Base-by-base conservation (phyloP, 2,329 filamentous ascomycete species). In the Triangularia setosa region DNA sequence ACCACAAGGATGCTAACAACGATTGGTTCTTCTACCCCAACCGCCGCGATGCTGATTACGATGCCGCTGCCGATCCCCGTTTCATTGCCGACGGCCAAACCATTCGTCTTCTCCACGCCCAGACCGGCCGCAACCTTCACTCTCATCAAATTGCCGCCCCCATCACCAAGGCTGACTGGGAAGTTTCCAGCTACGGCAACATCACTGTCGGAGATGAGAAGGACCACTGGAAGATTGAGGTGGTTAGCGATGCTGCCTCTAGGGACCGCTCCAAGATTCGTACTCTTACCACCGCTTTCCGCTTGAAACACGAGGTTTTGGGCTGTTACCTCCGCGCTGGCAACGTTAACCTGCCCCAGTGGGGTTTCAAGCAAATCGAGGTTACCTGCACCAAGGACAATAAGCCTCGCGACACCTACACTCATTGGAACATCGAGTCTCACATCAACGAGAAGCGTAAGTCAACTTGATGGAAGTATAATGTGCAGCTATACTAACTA, bases 291-390 rank as follows among this genome's bases (percentile, higher is more conserved):
- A 97, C 94, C 6, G 87, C 91, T 11, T 97, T 99, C 85, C 89
- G 96, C 69, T 82, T 99, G 63, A 92, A 84, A 77, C 93, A 99
- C 76, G 82, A 86, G 52, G 83, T 87, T 62, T 83, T 98, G 62
- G 91, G 91, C 70, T 99, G 95, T 79, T 99, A 99, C 76, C 87
- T 99, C 59, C 90, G 93, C 69, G 96, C 95, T 65, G 94, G 93
- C 71, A 99, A 96, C 73, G 90, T 93, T 72, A 99, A 98, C 79
- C 84, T 99, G 68, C 95, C 95, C 60, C 95, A 98, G 76, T 99
- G 95, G 95, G 95, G 95, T 76, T 99, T 99, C 84, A 97, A 98
- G 82, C 95, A 99, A 80, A 98, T 99, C 69, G 95, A 99, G 80
- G 93, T 95, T 35, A 96, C 93, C 25, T 99, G 95, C 79, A 88